phyloP scores from a whole-genome alignment of 352 stramenopile species.

The Pythium guiyangense region DNA sequence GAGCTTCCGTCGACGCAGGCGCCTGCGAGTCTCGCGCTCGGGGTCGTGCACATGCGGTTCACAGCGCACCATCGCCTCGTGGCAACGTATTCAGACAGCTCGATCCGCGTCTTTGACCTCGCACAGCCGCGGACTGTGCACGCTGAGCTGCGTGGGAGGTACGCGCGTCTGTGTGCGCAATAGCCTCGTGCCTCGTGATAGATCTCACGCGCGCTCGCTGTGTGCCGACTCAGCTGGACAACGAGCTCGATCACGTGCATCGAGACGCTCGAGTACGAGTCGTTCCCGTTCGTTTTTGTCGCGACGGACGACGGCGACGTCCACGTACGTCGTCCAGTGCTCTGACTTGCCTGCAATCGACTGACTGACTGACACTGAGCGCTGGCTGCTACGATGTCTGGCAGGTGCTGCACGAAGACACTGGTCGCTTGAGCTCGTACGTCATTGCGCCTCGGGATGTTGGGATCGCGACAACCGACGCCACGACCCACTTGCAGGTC shows the following conservation, averaged over 20 bases:
- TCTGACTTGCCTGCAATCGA: constrained; percentile 1
- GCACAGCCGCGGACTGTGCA: constrained; percentile 13
- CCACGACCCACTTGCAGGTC: constrained; percentile 18
- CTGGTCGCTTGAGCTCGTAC: constrained; percentile 62
- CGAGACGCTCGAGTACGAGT: constrained; percentile 53
- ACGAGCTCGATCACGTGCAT: constrained; percentile 56
- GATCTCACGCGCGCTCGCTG: neutral
- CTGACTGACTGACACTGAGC: neutral
- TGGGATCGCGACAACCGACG: constrained; percentile 19
- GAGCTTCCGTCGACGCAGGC: constrained; percentile 23
- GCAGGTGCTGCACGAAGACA: constrained; percentile 76
- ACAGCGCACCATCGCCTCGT: constrained; percentile 60
- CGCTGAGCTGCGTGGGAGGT: constrained; percentile 22
- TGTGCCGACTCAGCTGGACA: constrained; percentile 52
- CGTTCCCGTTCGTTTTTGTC: constrained; percentile 68
- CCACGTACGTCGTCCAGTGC: constrained; percentile 28
- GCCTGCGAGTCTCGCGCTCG: constrained; percentile 26
- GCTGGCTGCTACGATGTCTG: neutral
- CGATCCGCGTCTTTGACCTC: constrained; percentile 56
- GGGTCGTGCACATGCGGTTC: constrained; percentile 57
- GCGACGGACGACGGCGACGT: constrained; percentile 65
- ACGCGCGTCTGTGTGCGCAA: neutral
- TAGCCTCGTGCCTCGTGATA: too few relatives aligned
- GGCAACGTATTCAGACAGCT: constrained; percentile 61
- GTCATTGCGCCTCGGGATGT: constrained; percentile 48